Evolutionary conservation across 306 rosid genomes (phyloP).

Genomic region (Castanopsis chinensis): DNA sequence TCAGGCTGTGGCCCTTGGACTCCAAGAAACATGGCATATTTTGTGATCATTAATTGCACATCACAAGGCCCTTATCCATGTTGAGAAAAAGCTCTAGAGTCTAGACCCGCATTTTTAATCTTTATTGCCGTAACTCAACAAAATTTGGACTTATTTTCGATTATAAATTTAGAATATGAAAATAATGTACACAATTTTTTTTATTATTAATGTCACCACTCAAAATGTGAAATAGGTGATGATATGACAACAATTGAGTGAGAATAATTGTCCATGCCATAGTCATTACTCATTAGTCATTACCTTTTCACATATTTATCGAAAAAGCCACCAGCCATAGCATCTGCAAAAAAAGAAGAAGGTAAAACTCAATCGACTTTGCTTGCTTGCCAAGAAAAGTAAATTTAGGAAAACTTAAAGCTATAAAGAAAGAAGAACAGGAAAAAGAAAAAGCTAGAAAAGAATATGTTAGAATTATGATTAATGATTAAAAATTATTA

Average conservation of each 20-base stretch:
- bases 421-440: not conserved
- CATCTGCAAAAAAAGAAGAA: slow-evolving; percentile 37
- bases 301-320: slow-evolving; percentile 83
- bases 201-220: too few relatives aligned
- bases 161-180: too few relatives aligned
- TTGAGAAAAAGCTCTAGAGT: too few relatives aligned
- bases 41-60: too few relatives aligned
- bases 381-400: not conserved
- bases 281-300: not conserved
- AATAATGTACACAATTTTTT: too few relatives aligned
- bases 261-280: not conserved
- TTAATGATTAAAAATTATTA: not conserved
- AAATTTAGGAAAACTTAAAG: too few relatives aligned
- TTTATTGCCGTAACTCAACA: too few relatives aligned
- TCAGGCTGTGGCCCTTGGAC: not conserved
- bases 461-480: not conserved
- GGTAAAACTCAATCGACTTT: not conserved
- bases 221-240: too few relatives aligned
- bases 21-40: not conserved
- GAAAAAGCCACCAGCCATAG: slow-evolving; percentile 50
- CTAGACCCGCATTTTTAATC: too few relatives aligned
- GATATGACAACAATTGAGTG: too few relatives aligned
- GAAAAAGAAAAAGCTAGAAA: not conserved
- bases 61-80: too few relatives aligned
- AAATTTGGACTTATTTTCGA: too few relatives aligned